Evolutionary conservation across 2,329 filamentous ascomycete genomes (phyloP).

Genomic region (Botrytis byssoidea): DNA sequence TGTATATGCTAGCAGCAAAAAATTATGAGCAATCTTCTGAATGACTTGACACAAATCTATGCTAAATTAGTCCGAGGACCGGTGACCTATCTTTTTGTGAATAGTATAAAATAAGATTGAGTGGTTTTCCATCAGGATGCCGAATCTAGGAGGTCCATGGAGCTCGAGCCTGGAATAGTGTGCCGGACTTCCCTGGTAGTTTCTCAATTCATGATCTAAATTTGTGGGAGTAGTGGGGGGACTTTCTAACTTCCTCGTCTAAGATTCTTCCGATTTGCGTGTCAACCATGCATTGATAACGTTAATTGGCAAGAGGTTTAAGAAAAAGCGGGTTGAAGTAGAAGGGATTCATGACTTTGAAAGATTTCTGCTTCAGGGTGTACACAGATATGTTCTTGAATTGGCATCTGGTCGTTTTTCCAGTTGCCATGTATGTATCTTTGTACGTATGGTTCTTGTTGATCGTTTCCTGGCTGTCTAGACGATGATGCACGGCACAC

Average conservation of each 20-base stretch:
- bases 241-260: not conserved
- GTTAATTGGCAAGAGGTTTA: not conserved
- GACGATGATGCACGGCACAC: not conserved
- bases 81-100: not conserved
- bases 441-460: not conserved
- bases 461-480: not conserved
- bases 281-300: constrained; percentile 11
- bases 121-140: not conserved
- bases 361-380: not conserved
- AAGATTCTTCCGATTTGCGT: constrained; percentile 12
- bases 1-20: constrained; percentile 6
- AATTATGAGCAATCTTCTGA: not conserved
- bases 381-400: not conserved
- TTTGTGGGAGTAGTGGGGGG: constrained; percentile 7
- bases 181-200: constrained; percentile 3
- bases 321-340: not conserved
- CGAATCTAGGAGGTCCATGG: not conserved
- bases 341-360: not conserved
- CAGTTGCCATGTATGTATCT: not conserved
- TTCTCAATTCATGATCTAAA: constrained; percentile 6
- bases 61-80: constrained; percentile 12
- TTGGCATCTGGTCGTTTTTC: not conserved
- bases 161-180: not conserved
- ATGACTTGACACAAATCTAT: not conserved
- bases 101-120: constrained; percentile 5